phyloP scores from a whole-genome alignment of 179 eudicot species.

The Beta lomatogona region DNA sequence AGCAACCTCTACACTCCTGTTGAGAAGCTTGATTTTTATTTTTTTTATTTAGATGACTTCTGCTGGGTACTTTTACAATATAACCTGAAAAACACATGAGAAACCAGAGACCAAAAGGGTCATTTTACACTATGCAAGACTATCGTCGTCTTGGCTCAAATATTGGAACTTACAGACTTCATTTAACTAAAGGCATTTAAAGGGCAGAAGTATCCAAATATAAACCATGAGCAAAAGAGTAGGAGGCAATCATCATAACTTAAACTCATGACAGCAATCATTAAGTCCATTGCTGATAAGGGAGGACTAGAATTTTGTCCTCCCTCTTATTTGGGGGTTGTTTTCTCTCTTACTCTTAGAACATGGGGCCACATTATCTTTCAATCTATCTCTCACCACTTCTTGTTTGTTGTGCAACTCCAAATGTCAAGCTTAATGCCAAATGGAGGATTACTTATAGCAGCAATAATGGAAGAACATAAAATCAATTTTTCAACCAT shows the following conservation, averaged over 20 bases:
- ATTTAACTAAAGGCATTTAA: background rate
- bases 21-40: background rate
- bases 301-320: background rate
- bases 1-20: background rate
- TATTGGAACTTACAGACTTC: background rate
- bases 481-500: background rate
- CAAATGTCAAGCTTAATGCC: too few species aligned
- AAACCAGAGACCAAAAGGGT: background rate
- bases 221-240: background rate
- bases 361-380: too few species aligned
- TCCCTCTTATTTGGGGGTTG: too few species aligned
- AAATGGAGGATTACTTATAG: too few species aligned
- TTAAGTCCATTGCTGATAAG: background rate
- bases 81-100: background rate
- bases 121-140: background rate
- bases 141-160: background rate
- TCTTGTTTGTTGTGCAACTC: too few species aligned
- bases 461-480: background rate
- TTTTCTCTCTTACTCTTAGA: too few species aligned
- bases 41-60: background rate
- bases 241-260: conserved; percentile 2
- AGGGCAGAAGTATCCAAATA: background rate
- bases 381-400: too few species aligned
- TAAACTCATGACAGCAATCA: too few species aligned
- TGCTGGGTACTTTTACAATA: background rate